Evolutionary conservation across 768 basidiomycete genomes (phyloP), one percentile per base, ranked within the genome.

Genomic region (Mycena galopus): DNA sequence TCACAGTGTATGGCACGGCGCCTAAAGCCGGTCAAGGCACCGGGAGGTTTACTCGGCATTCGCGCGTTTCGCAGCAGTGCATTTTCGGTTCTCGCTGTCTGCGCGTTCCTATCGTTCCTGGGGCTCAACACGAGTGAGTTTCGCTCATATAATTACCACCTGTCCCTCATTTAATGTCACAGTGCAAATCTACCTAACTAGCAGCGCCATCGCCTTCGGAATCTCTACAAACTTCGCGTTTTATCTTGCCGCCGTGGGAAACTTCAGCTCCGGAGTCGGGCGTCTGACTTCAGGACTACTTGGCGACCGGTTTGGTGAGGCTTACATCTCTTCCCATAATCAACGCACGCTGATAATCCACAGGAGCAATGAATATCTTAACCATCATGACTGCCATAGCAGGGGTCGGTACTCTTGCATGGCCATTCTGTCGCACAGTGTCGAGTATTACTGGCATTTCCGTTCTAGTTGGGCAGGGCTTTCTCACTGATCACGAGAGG

Each of bases 81-180:
- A 2, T 60, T 65, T 6, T 19, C 23, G 1, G 53, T 65, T 23
- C 25, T 65, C 2, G 35, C 27, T 53, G 21, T 81, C 9, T 81
- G 85, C 1, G 80, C 83, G 1, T 79, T 84, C 55, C 58, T 83
- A 14, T 71, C 76, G 17, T 87, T 87, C 76, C 82, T 91, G 21
- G 89, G 89, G 6, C 78, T 89, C 16, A 89, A 87, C 75, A 87
- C 86, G 0, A 55, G 69, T 71, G 14, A 3, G 57, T 57, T 10
- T 30, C 12, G 7, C 33, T 4, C 11, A 6, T 19, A 10, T 17
- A 27, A 3, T 14, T 12, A 23, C 1, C 29, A 19, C 21, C 23
- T 25, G 6, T 62, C 32, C 19, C 1, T 3, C 5, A 8, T 21
- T 29, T 21, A 32, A 23, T 25, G 25, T 32, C 6, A 5, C 27